phyloP scores from a whole-genome alignment of 257 asterid species.

The Coffea eugenioides region DNA sequence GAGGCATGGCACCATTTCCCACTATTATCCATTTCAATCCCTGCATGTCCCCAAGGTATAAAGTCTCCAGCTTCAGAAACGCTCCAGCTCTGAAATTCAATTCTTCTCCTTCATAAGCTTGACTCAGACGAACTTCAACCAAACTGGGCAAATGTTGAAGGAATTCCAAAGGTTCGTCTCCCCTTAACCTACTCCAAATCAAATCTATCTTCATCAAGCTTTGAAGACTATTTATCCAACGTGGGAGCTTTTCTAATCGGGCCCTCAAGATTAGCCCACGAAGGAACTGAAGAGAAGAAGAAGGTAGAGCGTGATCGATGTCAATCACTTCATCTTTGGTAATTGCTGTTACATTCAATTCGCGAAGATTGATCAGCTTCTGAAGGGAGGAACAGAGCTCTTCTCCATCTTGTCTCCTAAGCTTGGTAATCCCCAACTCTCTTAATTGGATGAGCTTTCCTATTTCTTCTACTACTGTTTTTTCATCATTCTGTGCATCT shows the following conservation, averaged over 20 bases:
- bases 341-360: conserved; percentile 12
- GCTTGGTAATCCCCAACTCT: conserved; percentile 23
- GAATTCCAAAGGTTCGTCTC: conserved; percentile 19
- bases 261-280: conserved; percentile 17
- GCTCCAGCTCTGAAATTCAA: conserved; percentile 30
- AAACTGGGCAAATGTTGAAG: conserved; percentile 40
- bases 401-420: conserved; percentile 26
- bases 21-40: conserved; percentile 18
- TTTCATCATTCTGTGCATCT: conserved; percentile 10
- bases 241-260: conserved; percentile 23
- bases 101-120: conserved; percentile 28
- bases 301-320: conserved; percentile 2
- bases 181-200: conserved; percentile 13
- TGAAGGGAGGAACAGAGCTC: conserved; percentile 28
- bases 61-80: conserved; percentile 31
- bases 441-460: conserved; percentile 27
- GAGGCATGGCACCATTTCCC: conserved; percentile 34
- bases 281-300: conserved; percentile 17
- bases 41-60: conserved; percentile 13
- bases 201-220: conserved; percentile 18
- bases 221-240: conserved; percentile 27
- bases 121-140: not conserved
- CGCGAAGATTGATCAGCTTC: conserved; percentile 22
- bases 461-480: conserved; percentile 16
- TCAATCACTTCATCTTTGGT: conserved; percentile 17